These are phyloP conservation scores for Blastomyces emzantsi DNA, from an alignment of 2,329 filamentous ascomycete genomes.

Conservation along the genomic window DNA sequence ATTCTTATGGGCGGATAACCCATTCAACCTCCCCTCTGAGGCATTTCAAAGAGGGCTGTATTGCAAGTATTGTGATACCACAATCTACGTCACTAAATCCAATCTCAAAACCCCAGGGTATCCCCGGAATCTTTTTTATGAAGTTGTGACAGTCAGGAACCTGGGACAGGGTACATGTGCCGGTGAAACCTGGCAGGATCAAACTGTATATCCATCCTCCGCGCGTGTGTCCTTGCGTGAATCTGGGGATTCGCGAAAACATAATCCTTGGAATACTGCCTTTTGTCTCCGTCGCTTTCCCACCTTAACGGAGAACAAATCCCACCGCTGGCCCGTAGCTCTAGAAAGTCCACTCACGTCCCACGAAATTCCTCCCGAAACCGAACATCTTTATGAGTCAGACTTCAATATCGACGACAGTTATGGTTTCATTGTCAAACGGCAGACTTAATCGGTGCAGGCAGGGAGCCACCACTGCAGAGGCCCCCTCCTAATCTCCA, in stretches of 20 bases:
- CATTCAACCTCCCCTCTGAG: not conserved
- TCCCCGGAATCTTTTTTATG: not conserved
- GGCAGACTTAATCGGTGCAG: not conserved
- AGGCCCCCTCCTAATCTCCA: not conserved
- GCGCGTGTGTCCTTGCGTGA: not conserved
- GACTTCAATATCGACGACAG: not conserved
- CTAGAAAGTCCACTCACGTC: not conserved
- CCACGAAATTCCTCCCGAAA: not conserved
- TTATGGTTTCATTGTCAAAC: not conserved
- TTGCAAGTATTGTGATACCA: slow-evolving; percentile 7
- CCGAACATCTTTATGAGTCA: not conserved
- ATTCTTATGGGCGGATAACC: not conserved
- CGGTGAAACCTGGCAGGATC: not conserved
- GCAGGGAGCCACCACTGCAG: not conserved
- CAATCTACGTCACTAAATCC: slow-evolving; percentile 1
- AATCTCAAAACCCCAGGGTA: not conserved
- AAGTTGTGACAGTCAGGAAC: slow-evolving; percentile 4
- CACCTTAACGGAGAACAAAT: not conserved
- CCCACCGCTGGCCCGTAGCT: not conserved
- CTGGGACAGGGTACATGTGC: not conserved
- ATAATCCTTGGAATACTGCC: not conserved
- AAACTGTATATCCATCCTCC: slow-evolving; percentile 5
- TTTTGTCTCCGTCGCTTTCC: not conserved
- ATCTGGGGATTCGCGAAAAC: not conserved
- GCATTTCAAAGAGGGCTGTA: not conserved